Conservation (phyloP, 2,329 filamentous ascomycete species). For the Lasiodiplodia sp. region DNA sequence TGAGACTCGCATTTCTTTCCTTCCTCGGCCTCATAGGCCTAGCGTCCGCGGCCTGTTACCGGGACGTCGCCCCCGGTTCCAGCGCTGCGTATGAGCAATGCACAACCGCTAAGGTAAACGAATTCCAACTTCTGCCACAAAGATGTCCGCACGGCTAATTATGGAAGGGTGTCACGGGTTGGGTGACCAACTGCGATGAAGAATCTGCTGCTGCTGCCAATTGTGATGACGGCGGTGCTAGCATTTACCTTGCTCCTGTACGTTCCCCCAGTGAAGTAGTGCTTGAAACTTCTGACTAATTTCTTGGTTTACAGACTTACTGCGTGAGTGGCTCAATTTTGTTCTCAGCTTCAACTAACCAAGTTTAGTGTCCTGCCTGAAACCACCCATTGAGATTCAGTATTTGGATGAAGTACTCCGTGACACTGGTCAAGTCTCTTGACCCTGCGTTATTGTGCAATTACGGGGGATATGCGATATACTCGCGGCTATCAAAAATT, state of each 20-base stretch:
- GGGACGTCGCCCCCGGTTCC: background rate
- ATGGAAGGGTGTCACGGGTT: background rate
- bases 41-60: background rate
- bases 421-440: accelerated
- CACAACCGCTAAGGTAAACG: background rate
- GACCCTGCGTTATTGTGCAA: too few relatives aligned
- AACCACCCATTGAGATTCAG: too few relatives aligned
- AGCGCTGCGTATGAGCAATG: background rate
- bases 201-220: background rate
- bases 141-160: background rate
- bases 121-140: background rate
- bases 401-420: too few relatives aligned
- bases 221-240: background rate
- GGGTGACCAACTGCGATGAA: background rate
- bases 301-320: background rate
- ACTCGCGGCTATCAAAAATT: too few relatives aligned
- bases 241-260: conserved; percentile 7
- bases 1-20: background rate
- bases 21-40: background rate
- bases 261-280: background rate
- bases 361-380: background rate
- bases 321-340: background rate
- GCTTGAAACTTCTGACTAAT: background rate
- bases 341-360: background rate
- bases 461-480: too few relatives aligned